phyloP scores from a whole-genome alignment of 1,284 basidiomycete species.

The Trametes hirsuta region DNA sequence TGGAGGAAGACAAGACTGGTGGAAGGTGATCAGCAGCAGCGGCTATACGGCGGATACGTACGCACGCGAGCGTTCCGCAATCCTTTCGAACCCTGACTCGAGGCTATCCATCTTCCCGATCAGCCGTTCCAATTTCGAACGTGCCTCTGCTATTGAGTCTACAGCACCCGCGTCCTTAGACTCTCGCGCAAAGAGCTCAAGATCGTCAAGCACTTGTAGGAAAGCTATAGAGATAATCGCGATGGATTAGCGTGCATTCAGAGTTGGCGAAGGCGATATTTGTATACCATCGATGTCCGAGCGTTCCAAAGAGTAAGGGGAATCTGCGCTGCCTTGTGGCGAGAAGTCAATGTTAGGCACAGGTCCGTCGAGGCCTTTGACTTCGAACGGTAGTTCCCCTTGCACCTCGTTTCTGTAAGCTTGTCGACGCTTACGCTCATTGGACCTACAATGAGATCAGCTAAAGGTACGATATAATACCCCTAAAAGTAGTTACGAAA shows the following conservation, averaged over 20 bases:
- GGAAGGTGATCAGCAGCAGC: constrained; percentile 3
- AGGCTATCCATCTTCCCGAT: constrained; percentile 77
- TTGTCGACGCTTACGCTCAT: constrained; percentile 77
- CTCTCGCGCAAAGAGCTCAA: constrained; percentile 57
- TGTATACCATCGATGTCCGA: constrained; percentile 72
- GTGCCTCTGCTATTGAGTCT: constrained; percentile 64
- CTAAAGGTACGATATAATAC: neutral
- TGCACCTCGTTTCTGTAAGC: constrained; percentile 79
- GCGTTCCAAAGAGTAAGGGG: constrained; percentile 66
- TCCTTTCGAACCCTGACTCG: constrained; percentile 76
- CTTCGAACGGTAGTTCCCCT: constrained; percentile 80
- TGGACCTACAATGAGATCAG: constrained; percentile 46
- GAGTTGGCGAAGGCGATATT: neutral
- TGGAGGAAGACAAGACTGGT: constrained; percentile 73
- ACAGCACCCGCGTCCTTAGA: constrained; percentile 49
- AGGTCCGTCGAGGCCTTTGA: constrained; percentile 73
- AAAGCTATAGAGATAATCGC: constrained; percentile 45
- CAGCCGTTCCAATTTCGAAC: constrained; percentile 63
- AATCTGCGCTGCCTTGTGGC: constrained; percentile 51
- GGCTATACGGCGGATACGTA: neutral
- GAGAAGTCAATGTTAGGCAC: constrained; percentile 81
- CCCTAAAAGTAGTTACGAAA: constrained; percentile 63
- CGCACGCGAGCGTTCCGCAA: constrained; percentile 77
- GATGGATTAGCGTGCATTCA: neutral
- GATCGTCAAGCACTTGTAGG: constrained; percentile 64